phyloP scores from a whole-genome alignment of 1,284 basidiomycete species.

The Sanguinoderma infundibulare region DNA sequence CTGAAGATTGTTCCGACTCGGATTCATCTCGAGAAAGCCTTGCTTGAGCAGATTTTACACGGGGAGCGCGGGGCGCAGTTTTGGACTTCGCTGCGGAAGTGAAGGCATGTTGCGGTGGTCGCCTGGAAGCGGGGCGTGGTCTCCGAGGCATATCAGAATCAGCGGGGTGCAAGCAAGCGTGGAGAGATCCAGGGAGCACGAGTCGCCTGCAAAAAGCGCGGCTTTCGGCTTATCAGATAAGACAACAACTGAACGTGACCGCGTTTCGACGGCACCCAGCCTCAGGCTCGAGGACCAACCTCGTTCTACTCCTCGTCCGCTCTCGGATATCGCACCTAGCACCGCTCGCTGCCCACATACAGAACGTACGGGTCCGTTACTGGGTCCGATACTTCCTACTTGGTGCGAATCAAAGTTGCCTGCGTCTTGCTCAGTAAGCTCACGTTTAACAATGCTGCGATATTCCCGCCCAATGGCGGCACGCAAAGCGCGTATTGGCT shows the following conservation, averaged over 20 bases:
- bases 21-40: constrained; percentile 2
- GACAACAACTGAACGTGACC: constrained; percentile 6
- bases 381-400: not conserved
- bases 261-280: no score
- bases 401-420: not conserved
- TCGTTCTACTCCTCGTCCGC: no score
- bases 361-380: not conserved
- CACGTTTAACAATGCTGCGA: constrained; percentile 1
- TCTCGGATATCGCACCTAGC: no score
- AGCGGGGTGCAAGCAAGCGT: not conserved
- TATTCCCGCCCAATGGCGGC: constrained; percentile 13
- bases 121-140: constrained; percentile 33
- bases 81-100: not conserved
- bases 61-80: not conserved
- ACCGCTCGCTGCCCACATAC: not conserved
- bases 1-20: constrained; percentile 16
- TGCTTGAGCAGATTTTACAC: constrained; percentile 1
- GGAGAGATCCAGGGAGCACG: not conserved
- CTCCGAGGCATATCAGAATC: constrained; percentile 33
- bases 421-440: not conserved
- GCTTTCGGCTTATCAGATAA: constrained; percentile 9
- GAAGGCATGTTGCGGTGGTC: constrained; percentile 15
- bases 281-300: no score
- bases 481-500: constrained; percentile 4
- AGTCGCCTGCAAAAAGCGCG: not conserved